Base-by-base conservation (phyloP, 202 grass and related monocot genomes). In the Carex arenaria region DNA sequence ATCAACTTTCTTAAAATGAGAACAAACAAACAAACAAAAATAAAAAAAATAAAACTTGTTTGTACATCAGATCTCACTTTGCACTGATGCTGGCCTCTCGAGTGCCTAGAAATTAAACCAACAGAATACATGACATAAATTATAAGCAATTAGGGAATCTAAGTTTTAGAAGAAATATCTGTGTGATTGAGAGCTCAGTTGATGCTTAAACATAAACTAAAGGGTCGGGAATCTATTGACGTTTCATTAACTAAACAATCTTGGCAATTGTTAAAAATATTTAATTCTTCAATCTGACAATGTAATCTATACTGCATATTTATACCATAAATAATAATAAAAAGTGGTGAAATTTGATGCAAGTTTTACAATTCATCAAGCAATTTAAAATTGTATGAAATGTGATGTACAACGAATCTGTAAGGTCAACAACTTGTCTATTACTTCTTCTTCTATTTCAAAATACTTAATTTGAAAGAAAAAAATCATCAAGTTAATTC, bases 71-170 rank as follows among this genome's bases (percentile, higher is more conserved):
- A 78, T 78, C 53, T 60, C 73, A 11, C 53, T 78, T 34, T 78
- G 73, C 30, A 1, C 26, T 38, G 51, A 78, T 78, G 30, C 28
- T 20, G 73, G 30, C 59, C 19, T 78, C 73, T 60, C 73, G 40
- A 78, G 73, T 78, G 60, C 73, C 73, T 78, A 78, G 53, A 60
- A 59, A 78, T 78, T 59, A 56, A 78, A 57, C 15, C n/a, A 36
- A 60, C 23, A 81, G 17, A 77, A 10, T n/a, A 59, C 22, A 75
- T 31, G n/a, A 51, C 28, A 52, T 54, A 75, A 26, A 59, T 59
- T 76, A 76, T 17, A 34, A 77, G 28, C 73, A 77, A 28, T 34
- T 34, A 1, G 15, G 12, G 57, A 34, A 10, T 17, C 42, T 53
- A 28, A 55, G 26, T 71, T 51, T 75, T 59, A 78, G 57, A 18